phyloP scores from a whole-genome alignment of 129 eudicot species.

The Lactuca sativa region DNA sequence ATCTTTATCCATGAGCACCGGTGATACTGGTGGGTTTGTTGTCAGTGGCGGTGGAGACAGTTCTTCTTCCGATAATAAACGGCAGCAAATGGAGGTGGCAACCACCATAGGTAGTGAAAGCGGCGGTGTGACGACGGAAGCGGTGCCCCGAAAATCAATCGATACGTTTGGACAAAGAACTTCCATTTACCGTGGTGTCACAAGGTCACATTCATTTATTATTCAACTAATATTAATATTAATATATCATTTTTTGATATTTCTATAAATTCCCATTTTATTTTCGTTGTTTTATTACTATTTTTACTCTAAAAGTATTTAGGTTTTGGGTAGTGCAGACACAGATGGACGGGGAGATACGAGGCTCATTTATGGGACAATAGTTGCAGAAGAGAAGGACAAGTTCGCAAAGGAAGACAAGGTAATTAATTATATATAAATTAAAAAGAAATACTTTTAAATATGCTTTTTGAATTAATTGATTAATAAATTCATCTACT shows the following conservation, averaged over 20 bases:
- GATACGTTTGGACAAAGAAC: conserved; percentile 97
- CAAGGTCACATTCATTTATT: conserved; percentile 47
- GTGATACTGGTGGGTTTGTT: conserved; percentile 41
- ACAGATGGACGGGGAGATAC: conserved; percentile 97
- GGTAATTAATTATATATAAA: conserved; percentile 38
- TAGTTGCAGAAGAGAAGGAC: conserved; percentile 98
- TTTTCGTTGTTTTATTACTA: not conserved
- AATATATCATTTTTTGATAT: not conserved
- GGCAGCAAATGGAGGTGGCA: conserved; percentile 46
- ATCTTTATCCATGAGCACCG: conserved; percentile 80
- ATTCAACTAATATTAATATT: not conserved
- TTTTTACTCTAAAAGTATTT: conserved; percentile 8
- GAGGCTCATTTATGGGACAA: conserved; percentile 99
- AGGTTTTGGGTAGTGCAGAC: conserved; percentile 55
- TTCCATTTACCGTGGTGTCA: conserved; percentile 96
- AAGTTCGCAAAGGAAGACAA: conserved; percentile 97
- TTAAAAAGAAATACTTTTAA: not conserved
- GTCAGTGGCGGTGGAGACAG: conserved; percentile 47
- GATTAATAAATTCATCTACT: conserved; percentile 16
- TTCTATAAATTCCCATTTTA: not conserved
- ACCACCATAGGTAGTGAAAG: conserved; percentile 33
- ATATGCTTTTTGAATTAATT: not conserved
- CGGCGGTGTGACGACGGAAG: conserved; percentile 40
- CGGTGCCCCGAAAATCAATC: conserved; percentile 58
- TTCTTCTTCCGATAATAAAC: conserved; percentile 44